phyloP scores from a whole-genome alignment of 345 rosid species.

The Stellera chamaejasme region DNA sequence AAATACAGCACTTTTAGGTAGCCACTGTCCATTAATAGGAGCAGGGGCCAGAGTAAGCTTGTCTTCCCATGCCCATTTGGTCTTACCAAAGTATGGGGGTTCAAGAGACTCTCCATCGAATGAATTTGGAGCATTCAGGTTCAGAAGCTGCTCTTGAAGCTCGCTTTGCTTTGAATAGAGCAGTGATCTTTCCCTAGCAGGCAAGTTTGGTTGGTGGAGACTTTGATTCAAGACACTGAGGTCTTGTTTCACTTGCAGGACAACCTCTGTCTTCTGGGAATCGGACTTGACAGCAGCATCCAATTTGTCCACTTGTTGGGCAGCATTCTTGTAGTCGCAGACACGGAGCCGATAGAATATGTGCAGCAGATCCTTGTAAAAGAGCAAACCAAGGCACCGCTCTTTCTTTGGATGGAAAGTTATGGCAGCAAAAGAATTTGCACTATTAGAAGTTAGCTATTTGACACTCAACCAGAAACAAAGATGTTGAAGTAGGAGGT shows the following conservation, averaged over 20 bases:
- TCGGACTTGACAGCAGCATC: constrained; percentile 89
- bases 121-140: constrained; percentile 22
- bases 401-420: constrained; percentile 40
- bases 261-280: constrained; percentile 36
- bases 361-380: constrained; percentile 88
- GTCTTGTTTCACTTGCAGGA: constrained; percentile 47
- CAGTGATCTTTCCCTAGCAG: constrained; percentile 53
- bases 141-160: constrained; percentile 45
- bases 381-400: constrained; percentile 66
- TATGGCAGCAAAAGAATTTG: no score
- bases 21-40: constrained; percentile 94
- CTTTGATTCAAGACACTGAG: constrained; percentile 58
- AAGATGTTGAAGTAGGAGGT: no score
- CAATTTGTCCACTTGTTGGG: constrained; percentile 75
- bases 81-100: constrained; percentile 55
- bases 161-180: constrained; percentile 43
- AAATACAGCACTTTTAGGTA: constrained; percentile 82
- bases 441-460: no score
- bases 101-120: constrained; percentile 36
- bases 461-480: no score
- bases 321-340: constrained; percentile 88
- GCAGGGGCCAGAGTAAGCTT: constrained; percentile 75
- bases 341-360: constrained; percentile 74
- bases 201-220: constrained; percentile 55
- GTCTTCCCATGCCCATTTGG: constrained; percentile 46